A percentile compares a stretch with the other conserved stretches of the same genome.
Conservation (phyloP, 1,139 yeast species). For the Kurtzmaniella natalensis region DNA sequence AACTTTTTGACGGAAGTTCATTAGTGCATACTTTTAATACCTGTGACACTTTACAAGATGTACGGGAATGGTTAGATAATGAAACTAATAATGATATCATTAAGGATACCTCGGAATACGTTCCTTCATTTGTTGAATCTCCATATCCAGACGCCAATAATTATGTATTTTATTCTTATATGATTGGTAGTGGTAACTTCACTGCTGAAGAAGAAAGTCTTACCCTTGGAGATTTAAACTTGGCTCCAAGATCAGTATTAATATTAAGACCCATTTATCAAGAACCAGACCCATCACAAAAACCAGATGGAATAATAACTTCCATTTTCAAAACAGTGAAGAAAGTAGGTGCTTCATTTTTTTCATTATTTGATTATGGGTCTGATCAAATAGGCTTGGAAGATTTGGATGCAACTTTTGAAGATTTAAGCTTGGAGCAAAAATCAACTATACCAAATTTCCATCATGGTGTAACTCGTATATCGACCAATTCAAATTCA, state of each 20-base stretch:
- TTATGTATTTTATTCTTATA: constrained; percentile 37
- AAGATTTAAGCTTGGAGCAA: too few relatives aligned
- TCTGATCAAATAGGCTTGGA: too few relatives aligned
- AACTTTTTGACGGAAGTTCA: constrained; percentile 53
- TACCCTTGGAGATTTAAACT: constrained; percentile 42
- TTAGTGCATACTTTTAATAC: constrained; percentile 39
- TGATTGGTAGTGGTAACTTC: constrained; percentile 32
- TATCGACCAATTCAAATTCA: too few relatives aligned
- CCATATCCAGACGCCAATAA: constrained; percentile 29
- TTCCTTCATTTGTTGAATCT: constrained; percentile 38
- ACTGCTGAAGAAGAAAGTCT: constrained; percentile 51
- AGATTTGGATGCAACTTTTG: too few relatives aligned
- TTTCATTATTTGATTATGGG: constrained; percentile 43
- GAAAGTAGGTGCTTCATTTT: constrained; percentile 28
- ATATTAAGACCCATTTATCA: constrained; percentile 53
- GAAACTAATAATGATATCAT: constrained; percentile 39
- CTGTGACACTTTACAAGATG: constrained; percentile 44
- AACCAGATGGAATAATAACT: constrained; percentile 14
- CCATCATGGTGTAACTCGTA: too few relatives aligned
- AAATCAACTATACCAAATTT: too few relatives aligned
- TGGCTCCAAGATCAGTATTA: constrained; percentile 64
- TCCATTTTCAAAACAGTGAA: constrained; percentile 14
- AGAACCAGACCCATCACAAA: constrained; percentile 17
- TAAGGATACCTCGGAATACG: constrained; percentile 17
- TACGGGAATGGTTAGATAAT: constrained; percentile 59